phyloP scores from a whole-genome alignment of 305 asterid species.

The Stenogyne calaminthoides region DNA sequence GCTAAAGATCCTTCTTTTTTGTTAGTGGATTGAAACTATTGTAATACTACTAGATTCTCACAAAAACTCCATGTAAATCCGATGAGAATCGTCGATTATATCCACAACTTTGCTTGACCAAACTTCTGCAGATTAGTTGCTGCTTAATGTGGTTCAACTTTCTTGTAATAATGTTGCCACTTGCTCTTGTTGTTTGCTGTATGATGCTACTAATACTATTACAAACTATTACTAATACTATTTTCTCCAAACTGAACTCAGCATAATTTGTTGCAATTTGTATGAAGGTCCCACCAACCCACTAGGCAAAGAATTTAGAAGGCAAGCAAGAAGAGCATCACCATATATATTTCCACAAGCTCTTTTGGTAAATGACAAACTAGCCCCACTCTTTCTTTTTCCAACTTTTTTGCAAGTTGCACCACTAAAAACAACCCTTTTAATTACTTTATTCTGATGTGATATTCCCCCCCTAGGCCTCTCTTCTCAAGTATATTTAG shows the following conservation, averaged over 20 bases:
- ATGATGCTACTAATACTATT: slow-evolving; percentile 11
- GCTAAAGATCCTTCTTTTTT: slow-evolving; percentile 36
- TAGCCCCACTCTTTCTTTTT: slow-evolving; percentile 43
- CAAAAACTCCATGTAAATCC: slow-evolving; percentile 30
- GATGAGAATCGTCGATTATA: not conserved
- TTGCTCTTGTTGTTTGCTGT: not conserved
- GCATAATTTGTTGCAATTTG: slow-evolving; percentile 30
- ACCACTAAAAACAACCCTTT: slow-evolving; percentile 36
- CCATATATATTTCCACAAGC: slow-evolving; percentile 31
- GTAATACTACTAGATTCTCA: slow-evolving; percentile 17
- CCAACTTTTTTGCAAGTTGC: slow-evolving; percentile 50
- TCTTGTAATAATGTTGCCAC: not conserved
- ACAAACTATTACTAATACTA: slow-evolving; percentile 21
- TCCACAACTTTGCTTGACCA: not conserved
- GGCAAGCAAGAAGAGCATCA: slow-evolving; percentile 27
- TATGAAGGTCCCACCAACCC: slow-evolving; percentile 38
- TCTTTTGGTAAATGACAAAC: slow-evolving; percentile 48
- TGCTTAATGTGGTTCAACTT: not conserved
- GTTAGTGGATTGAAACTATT: slow-evolving; percentile 33
- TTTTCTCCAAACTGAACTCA: slow-evolving; percentile 33
- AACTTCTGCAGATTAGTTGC: not conserved
- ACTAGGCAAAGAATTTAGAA: slow-evolving; percentile 37
- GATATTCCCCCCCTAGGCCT: slow-evolving; percentile 28
- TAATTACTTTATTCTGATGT: slow-evolving; percentile 45
- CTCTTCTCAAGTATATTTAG: slow-evolving; percentile 33